Evolutionary conservation across 2,329 filamentous ascomycete species (phyloP).

Genomic region (Blastomyces emzantsi): DNA sequence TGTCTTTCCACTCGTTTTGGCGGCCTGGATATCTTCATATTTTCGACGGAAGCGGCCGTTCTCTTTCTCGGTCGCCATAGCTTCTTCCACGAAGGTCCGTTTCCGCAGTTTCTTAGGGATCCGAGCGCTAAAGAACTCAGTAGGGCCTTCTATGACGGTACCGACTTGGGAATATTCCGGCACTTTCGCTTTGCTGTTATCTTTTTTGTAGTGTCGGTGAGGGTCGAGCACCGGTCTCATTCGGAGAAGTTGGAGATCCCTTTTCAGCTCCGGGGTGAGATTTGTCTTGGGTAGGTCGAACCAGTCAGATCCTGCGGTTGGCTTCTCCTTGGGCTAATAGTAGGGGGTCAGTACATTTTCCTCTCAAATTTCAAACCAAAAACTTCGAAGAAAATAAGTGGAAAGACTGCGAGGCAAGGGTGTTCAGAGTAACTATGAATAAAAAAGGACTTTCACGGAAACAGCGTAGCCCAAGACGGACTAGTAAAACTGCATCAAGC

Average conservation of each 20-base stretch:
- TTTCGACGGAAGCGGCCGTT: constrained; percentile 73
- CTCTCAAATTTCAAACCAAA: constrained; percentile 1
- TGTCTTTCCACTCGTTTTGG: constrained; percentile 82
- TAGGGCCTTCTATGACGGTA: constrained; percentile 77
- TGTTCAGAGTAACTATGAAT: constrained; percentile 66
- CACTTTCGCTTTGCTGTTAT: constrained; percentile 57
- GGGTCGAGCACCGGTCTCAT: constrained; percentile 85
- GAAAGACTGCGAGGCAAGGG: constrained; percentile 18
- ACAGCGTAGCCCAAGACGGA: constrained; percentile 73
- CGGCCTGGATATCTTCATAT: constrained; percentile 73
- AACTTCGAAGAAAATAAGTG: constrained; percentile 6
- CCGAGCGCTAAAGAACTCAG: constrained; percentile 74
- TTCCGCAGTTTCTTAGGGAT: constrained; percentile 83
- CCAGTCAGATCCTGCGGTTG: constrained; percentile 72
- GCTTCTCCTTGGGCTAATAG: constrained; percentile 40
- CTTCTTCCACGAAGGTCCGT: constrained; percentile 75
- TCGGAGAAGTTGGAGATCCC: constrained; percentile 79
- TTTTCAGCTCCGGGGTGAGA: constrained; percentile 73
- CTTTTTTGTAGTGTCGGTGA: constrained; percentile 86
- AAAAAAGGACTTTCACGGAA: constrained; percentile 55
- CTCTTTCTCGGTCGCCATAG: constrained; percentile 58
- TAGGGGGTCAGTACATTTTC: constrained; percentile 13
- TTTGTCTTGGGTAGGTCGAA: constrained; percentile 79
- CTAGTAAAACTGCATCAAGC: constrained; percentile 63
- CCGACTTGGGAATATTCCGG: constrained; percentile 86